Evolutionary conservation across 208 protist species (phyloP).

Genomic region (Endotrypanum monterogeii): DNA sequence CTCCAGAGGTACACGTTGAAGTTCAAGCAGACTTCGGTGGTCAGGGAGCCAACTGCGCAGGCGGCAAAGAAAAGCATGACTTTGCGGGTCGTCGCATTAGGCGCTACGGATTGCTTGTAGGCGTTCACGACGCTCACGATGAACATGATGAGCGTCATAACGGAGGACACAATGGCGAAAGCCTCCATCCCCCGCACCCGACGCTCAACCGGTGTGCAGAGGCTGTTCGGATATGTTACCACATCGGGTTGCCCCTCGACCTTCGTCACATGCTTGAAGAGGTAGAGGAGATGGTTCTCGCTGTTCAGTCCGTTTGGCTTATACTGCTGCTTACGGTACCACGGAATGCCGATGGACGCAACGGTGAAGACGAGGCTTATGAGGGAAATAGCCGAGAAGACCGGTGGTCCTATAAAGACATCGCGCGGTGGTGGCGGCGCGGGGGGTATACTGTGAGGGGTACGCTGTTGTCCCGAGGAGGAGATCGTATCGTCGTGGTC

Average conservation of each 20-base stretch:
- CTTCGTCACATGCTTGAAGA: conserved; percentile 50
- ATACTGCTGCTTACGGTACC: conserved; percentile 73
- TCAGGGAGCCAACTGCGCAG: conserved; percentile 41
- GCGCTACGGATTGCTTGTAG: conserved; percentile 19
- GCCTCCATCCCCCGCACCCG: conserved; percentile 52
- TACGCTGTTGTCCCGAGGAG: conserved; percentile 21
- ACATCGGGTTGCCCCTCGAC: conserved; percentile 27
- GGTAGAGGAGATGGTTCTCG: conserved; percentile 42
- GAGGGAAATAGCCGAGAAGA: conserved; percentile 40
- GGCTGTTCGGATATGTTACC: conserved; percentile 27
- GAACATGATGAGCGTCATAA: conserved; percentile 37
- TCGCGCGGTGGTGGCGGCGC: conserved; percentile 59
- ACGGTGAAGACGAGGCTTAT: conserved; percentile 49
- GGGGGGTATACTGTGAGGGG: conserved; percentile 10
- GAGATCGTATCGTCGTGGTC: conserved; percentile 20
- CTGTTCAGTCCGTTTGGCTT: conserved; percentile 28
- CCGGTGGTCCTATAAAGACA: conserved; percentile 43
- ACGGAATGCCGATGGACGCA: conserved; percentile 62
- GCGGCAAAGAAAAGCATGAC: conserved; percentile 38
- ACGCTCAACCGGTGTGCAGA: conserved; percentile 42
- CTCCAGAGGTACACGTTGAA: conserved; percentile 75
- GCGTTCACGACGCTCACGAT: conserved; percentile 41
- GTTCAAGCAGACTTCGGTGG: conserved; percentile 53
- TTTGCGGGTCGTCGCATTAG: conserved; percentile 25
- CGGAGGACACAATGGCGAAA: conserved; percentile 49